phyloP scores from a whole-genome alignment of 768 basidiomycete species.

The Boletus insuetus region DNA sequence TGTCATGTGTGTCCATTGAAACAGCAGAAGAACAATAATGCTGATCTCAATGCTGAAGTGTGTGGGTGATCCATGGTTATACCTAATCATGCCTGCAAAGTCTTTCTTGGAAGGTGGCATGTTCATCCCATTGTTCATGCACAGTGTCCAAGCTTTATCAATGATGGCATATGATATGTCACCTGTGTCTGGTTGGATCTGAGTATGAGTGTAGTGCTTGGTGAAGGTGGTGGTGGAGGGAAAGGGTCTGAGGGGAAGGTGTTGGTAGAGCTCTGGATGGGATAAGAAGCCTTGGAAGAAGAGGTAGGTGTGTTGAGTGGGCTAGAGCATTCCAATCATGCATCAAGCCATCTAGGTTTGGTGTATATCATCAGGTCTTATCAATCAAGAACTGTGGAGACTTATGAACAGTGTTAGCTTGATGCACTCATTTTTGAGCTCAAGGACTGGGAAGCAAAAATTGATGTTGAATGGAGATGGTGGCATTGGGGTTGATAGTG shows the following conservation, averaged over 20 bases:
- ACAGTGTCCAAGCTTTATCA: constrained; percentile 48
- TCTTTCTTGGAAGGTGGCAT: too few species aligned
- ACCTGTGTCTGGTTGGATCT: too few species aligned
- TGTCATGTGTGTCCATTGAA: constrained; percentile 64
- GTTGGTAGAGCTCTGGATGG: constrained; percentile 42
- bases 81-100: constrained; percentile 55
- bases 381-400: background rate
- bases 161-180: too few species aligned
- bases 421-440: constrained; percentile 48
- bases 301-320: constrained; percentile 41
- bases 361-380: background rate
- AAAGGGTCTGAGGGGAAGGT: constrained; percentile 53
- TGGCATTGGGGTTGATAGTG: constrained; percentile 34
- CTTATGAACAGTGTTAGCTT: constrained; percentile 49
- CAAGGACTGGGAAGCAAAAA: constrained; percentile 49
- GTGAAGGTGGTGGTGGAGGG: constrained; percentile 31
- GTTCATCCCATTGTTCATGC: too few species aligned
- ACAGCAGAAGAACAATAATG: constrained; percentile 52
- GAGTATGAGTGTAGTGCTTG: too few species aligned
- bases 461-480: constrained; percentile 34
- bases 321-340: constrained; percentile 26
- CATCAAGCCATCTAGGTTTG: background rate
- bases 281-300: constrained; percentile 35
- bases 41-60: constrained; percentile 55
- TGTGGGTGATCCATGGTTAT: constrained; percentile 41